phyloP scores from a whole-genome alignment of 2,329 filamentous ascomycete species.

The Claviceps purpurea region DNA sequence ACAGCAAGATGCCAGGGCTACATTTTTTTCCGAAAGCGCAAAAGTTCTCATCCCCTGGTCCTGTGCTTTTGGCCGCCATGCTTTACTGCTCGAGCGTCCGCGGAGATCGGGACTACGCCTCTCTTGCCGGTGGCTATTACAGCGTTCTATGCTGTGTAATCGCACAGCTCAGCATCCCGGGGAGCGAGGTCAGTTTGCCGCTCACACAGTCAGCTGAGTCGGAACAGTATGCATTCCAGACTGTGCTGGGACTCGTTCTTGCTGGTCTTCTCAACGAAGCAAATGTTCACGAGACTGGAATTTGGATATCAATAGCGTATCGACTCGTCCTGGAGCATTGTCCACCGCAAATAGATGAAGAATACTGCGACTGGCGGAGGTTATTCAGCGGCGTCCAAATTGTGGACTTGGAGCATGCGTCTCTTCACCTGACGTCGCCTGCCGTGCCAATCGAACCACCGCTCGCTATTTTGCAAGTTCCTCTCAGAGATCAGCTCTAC shows the following conservation, averaged over 20 bases:
- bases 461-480: conserved; percentile 21
- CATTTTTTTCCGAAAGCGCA: conserved; percentile 31
- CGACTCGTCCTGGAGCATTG: conserved; percentile 27
- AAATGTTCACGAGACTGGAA: conserved; percentile 26
- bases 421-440: conserved; percentile 26
- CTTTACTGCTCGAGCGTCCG: conserved; percentile 27
- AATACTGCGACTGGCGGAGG: conserved; percentile 25
- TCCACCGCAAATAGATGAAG: conserved; percentile 22
- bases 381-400: conserved; percentile 27
- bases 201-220: conserved; percentile 11
- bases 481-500: conserved; percentile 26
- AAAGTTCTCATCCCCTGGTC: conserved; percentile 27
- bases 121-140: conserved; percentile 25
- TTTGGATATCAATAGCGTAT: conserved; percentile 30
- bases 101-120: conserved; percentile 19
- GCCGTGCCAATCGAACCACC: conserved; percentile 27
- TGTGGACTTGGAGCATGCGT: conserved; percentile 29
- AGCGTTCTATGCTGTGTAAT: conserved; percentile 24
- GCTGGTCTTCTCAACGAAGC: conserved; percentile 27
- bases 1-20: conserved; percentile 29
- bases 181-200: conserved; percentile 14
- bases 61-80: conserved; percentile 29
- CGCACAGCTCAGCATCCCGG: conserved; percentile 25
- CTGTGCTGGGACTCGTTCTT: conserved; percentile 27
- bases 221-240: conserved; percentile 29